Evolutionary conservation across 23 red algal species (phyloP).

Genomic region (Pyropia yezoensis): DNA sequence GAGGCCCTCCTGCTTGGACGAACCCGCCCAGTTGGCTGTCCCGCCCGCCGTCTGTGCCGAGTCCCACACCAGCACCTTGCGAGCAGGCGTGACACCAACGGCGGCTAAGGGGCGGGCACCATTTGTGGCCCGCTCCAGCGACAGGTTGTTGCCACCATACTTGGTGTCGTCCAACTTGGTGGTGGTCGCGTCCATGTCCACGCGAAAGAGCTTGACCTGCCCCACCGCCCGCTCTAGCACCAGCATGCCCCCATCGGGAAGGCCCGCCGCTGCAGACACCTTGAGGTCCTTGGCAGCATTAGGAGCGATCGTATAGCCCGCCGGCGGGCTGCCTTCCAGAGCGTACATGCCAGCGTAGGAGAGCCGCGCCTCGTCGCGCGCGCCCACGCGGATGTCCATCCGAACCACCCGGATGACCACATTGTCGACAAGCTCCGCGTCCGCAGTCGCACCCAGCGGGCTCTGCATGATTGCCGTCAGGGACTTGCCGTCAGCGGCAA

Average conservation of each 20-base stretch:
- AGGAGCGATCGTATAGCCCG: slow-evolving; percentile 11
- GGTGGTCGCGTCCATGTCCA: slow-evolving; percentile 15
- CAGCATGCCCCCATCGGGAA: slow-evolving; percentile 15
- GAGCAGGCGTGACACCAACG: slow-evolving; percentile 23
- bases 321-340: slow-evolving; percentile 27
- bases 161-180: slow-evolving; percentile 37
- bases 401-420: slow-evolving; percentile 27
- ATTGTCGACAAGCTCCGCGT: slow-evolving; percentile 17
- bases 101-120: slow-evolving; percentile 11
- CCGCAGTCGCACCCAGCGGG: slow-evolving; percentile 20
- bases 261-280: slow-evolving; percentile 27
- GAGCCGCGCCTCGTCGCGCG: neutral
- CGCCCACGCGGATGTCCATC: slow-evolving; percentile 5
- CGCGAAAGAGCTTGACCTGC: slow-evolving; percentile 49
- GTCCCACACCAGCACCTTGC: slow-evolving; percentile 38
- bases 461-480: slow-evolving; percentile 46
- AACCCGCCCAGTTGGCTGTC: slow-evolving; percentile 12
- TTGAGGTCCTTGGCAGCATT: slow-evolving; percentile 21
- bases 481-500: slow-evolving; percentile 13
- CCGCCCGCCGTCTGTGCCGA: slow-evolving; percentile 24
- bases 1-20: slow-evolving; percentile 39
- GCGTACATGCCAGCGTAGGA: slow-evolving; percentile 20
- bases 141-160: slow-evolving; percentile 26
- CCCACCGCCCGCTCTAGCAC: slow-evolving; percentile 41
- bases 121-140: slow-evolving; percentile 23